Evolutionary conservation across 1,139 yeast genomes (phyloP), one percentile per base, ranked within the genome.

Genomic region (Yamadazyma pseudoaaseri): DNA sequence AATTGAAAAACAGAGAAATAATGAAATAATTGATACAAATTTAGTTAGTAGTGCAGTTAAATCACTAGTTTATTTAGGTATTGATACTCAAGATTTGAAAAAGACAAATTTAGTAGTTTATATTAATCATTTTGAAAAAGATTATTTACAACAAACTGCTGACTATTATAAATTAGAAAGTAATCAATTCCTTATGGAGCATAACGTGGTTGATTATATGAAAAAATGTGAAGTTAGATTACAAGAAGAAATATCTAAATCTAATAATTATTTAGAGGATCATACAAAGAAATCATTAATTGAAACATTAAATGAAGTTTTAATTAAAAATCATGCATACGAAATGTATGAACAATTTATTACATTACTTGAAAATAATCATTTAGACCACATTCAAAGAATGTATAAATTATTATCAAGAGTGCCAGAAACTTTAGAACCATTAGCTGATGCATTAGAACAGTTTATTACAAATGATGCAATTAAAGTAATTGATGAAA

Each of bases 131-230:
- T 92, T 92, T 51, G 97, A 92, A 58, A 71, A 65, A 31, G 78
- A 79, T 24, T 92, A 89, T 55, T 68, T 92, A 46, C 77, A 74
- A 22, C 80, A 77, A 36, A 90, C 98, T 1, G 75, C 72, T 35
- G 76, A 72, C 26, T 92, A 84, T 57, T 92, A 90, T 59, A 63
- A 69, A 26, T 66, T 66, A 31, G 97, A 90, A 58, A 80, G 95
- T 31, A 65, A 69, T 15, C 70, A 70, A 33, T 89, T 80, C 54
- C 67, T 92, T 44, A 62, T 74, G 4, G 75, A 77, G 26, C 85
- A 87, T 56, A 84, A 89, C 47, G 95, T 90, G 32, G 92, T 90
- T 25, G 96, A 87, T 53, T 92, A 92, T 61, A 82, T 92, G 78
- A 79, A 77, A 45, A 86, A 84, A 57, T 95, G 96, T 32, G 90